Evolutionary conservation across 768 basidiomycete species (phyloP).

Genomic region (Amanita inopinata): DNA sequence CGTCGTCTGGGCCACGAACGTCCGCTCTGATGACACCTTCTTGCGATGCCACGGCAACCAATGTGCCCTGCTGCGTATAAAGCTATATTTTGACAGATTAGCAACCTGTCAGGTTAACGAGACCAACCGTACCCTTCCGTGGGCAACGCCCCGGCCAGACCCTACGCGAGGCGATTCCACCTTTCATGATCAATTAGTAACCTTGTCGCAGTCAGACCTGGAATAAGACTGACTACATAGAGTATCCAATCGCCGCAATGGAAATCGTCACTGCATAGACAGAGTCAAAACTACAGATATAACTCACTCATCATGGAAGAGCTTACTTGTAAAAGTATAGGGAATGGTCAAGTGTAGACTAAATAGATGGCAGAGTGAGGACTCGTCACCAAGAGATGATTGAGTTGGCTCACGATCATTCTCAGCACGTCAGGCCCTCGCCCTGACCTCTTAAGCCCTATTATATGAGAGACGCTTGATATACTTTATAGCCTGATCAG

Average conservation of each 20-base stretch:
- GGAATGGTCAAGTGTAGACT: constrained; percentile 73
- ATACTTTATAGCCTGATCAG: constrained; percentile 36
- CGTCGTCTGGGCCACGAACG: constrained; percentile 30
- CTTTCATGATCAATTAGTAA: constrained; percentile 22
- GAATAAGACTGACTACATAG: constrained; percentile 48
- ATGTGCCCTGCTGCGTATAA: constrained; percentile 53
- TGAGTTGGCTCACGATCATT: constrained; percentile 47
- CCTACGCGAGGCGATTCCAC: constrained; percentile 54
- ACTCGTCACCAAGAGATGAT: neutral
- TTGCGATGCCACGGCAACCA: constrained; percentile 72
- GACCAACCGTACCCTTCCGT: constrained; percentile 48
- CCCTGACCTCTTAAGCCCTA: constrained; percentile 41
- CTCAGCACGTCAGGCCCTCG: constrained; percentile 39
- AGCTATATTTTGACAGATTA: constrained; percentile 30
- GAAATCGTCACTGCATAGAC: constrained; percentile 47
- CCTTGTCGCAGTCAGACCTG: constrained; percentile 3
- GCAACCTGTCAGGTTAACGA: neutral
- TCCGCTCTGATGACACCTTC: constrained; percentile 69
- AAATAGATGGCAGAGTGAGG: neutral
- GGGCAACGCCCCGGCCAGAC: constrained; percentile 59
- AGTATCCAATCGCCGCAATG: constrained; percentile 76
- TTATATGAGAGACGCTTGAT: constrained; percentile 37
- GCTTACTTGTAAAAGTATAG: constrained; percentile 72
- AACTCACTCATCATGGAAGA: neutral
- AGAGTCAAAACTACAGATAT: constrained; percentile 1